Evolutionary conservation across 2,329 filamentous ascomycete genomes (phyloP).

Genomic region (Massarina eburnea): DNA sequence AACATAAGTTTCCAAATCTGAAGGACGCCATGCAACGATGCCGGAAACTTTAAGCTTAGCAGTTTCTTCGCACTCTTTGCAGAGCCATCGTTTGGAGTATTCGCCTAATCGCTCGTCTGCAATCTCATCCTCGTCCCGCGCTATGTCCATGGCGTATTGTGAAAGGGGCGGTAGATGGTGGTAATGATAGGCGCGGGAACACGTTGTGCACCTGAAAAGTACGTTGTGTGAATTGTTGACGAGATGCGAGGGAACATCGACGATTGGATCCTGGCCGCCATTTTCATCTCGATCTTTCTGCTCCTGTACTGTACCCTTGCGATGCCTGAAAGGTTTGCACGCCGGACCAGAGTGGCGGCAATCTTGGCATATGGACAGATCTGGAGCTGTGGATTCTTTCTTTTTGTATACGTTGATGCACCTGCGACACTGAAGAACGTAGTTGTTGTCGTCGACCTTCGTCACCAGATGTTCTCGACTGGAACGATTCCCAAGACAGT

Average conservation of each 20-base stretch:
- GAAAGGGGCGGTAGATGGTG: conserved; percentile 70
- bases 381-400: conserved; percentile 70
- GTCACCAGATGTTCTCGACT: conserved; percentile 85
- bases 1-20: conserved; percentile 58
- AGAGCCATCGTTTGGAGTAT: conserved; percentile 76
- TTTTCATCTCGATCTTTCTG: conserved; percentile 82
- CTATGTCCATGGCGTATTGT: conserved; percentile 46
- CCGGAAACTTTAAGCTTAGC: conserved; percentile 66
- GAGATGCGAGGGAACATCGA: conserved; percentile 60
- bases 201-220: conserved; percentile 79
- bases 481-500: conserved; percentile 74
- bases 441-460: conserved; percentile 74
- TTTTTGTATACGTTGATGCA: conserved; percentile 71
- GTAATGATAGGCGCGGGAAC: conserved; percentile 79
- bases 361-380: conserved; percentile 69
- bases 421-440: conserved; percentile 85
- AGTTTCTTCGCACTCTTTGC: conserved; percentile 71
- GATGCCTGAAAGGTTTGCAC: conserved; percentile 74
- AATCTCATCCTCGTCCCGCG: conserved; percentile 51
- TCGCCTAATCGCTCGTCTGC: conserved; percentile 67
- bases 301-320: conserved; percentile 75
- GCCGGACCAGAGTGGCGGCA: conserved; percentile 68
- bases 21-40: conserved; percentile 87
- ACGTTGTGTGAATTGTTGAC: conserved; percentile 77
- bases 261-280: conserved; percentile 74